phyloP scores from a whole-genome alignment of 2,329 filamentous ascomycete species.

The Aspergillus transmontanensis region DNA sequence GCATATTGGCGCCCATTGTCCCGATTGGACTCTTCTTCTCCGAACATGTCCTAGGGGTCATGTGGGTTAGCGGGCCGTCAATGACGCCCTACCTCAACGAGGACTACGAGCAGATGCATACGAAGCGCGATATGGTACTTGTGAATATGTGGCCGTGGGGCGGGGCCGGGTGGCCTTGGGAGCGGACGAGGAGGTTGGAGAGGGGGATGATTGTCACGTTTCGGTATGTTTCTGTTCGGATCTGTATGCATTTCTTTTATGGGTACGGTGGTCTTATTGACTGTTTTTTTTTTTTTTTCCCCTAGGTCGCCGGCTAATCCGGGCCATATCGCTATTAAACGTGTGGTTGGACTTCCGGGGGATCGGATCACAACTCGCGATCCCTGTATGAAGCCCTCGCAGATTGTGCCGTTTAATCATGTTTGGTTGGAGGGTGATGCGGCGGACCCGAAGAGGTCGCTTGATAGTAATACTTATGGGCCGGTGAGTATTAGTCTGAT shows the following conservation, averaged over 20 bases:
- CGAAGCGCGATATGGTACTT: slow-evolving; percentile 45
- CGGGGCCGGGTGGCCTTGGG: slow-evolving; percentile 55
- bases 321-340: slow-evolving; percentile 73
- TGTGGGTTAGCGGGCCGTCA: slow-evolving; percentile 54
- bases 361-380: slow-evolving; percentile 70
- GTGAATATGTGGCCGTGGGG: slow-evolving; percentile 43
- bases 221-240: slow-evolving; percentile 27
- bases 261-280: slow-evolving; percentile 3
- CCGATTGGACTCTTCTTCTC: slow-evolving; percentile 44
- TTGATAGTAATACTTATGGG: slow-evolving; percentile 90
- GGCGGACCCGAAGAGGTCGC: slow-evolving; percentile 61
- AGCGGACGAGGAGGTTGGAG: slow-evolving; percentile 57
- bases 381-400: slow-evolving; percentile 57
- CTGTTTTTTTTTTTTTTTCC: background rate
- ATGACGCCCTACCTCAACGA: slow-evolving; percentile 80
- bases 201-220: slow-evolving; percentile 77
- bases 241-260: background rate
- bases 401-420: slow-evolving; percentile 76
- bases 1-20: slow-evolving; percentile 34
- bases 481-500: slow-evolving; percentile 77
- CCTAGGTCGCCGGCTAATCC: slow-evolving; percentile 71
- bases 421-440: slow-evolving; percentile 96
- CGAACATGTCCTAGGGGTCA: slow-evolving; percentile 44
- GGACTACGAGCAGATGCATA: slow-evolving; percentile 54
- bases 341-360: slow-evolving; percentile 78